A percentile compares a stretch with the other conserved stretches of the same genome.
Evolutionary conservation across 371 early-diverging fungal genomes (phyloP).

Genomic region (Mucor lusitanicus): DNA sequence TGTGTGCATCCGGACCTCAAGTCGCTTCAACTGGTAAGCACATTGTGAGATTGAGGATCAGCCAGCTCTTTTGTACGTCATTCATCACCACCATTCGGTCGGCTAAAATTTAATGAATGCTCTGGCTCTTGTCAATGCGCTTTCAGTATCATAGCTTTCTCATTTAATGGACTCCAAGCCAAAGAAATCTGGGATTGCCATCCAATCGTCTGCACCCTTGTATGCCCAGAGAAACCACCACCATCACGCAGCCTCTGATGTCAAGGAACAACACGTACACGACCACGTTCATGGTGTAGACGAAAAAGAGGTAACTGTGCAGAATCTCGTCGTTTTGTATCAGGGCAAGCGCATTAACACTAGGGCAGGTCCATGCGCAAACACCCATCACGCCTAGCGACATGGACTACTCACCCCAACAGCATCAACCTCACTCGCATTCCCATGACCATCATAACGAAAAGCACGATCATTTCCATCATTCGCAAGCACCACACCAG

Average conservation of each 20-base stretch:
- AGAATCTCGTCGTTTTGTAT: background rate
- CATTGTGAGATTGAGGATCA: background rate
- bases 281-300: background rate
- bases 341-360: background rate
- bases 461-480: conserved; percentile 16
- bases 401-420: background rate
- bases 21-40: background rate
- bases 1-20: background rate
- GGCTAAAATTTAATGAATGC: background rate
- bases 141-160: background rate
- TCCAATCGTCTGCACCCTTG: conserved; percentile 14
- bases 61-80: conserved; percentile 2
- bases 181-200: conserved; percentile 10
- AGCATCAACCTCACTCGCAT: background rate
- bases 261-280: conserved; percentile 5
- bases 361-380: background rate
- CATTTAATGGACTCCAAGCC: background rate
- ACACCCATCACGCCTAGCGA: background rate
- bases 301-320: background rate
- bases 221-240: conserved; percentile 11
- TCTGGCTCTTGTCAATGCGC: background rate
- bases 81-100: background rate
- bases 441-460: conserved; percentile 1
- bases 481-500: conserved; percentile 9
- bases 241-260: background rate